These are phyloP conservation scores for Aspergillus pseudoterreus DNA, from an alignment of 2,329 filamentous ascomycete genomes.

Conservation along the genomic window DNA sequence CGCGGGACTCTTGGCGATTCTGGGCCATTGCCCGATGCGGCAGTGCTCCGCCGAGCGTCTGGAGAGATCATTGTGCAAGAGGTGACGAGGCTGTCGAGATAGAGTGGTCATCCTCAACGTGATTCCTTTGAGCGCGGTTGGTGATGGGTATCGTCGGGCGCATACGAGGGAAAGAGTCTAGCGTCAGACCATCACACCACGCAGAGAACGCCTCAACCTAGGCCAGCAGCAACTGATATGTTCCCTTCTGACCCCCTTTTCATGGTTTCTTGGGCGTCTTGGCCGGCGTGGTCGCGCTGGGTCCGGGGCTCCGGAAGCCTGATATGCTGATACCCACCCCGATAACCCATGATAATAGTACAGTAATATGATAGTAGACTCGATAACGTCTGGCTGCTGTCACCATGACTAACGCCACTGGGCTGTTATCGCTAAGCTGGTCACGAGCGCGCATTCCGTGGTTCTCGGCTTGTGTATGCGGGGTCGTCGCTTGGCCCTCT, in stretches of 20 bases:
- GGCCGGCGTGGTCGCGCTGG: not conserved
- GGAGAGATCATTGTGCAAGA: not conserved
- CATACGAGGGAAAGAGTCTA: too few relatives aligned
- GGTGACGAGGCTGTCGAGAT: too few relatives aligned
- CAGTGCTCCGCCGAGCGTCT: not conserved
- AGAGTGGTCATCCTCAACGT: too few relatives aligned
- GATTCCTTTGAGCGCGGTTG: not conserved
- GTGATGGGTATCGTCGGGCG: not conserved
- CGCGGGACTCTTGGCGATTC: slow-evolving; percentile 5
- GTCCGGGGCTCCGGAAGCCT: not conserved
- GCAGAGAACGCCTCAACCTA: not conserved
- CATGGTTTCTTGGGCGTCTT: not conserved
- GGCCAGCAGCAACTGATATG: not conserved
- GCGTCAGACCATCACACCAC: not conserved
- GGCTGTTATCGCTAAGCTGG: not conserved
- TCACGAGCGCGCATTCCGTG: not conserved
- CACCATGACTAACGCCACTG: not conserved
- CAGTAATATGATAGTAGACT: not conserved
- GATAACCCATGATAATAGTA: not conserved
- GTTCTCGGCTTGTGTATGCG: not conserved
- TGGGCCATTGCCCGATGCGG: slow-evolving; percentile 3
- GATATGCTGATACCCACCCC: not conserved
- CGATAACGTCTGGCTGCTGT: not conserved
- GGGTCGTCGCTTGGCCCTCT: not conserved
- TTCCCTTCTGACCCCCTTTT: too few relatives aligned